Base-by-base conservation (phyloP, 148 eudicot species). In the Arctostaphylos glauca region DNA sequence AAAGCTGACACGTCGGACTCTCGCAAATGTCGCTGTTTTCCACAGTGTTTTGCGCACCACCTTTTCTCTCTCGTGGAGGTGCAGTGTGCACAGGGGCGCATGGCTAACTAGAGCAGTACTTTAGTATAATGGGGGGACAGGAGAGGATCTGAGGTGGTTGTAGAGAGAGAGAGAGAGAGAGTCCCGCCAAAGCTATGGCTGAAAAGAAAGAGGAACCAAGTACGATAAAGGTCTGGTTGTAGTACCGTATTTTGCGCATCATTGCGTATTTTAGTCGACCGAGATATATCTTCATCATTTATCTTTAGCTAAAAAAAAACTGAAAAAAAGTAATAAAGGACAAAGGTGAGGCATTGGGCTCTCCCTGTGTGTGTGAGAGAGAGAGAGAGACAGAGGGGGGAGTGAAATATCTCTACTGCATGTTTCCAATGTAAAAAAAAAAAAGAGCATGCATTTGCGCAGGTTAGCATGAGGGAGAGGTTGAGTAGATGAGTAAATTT, bases 1-100 rank as follows among this genome's bases (percentile, higher is more conserved):
- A 77, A 83, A 79, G 81, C 87, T 83, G 81, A 87, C 88, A 85
- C 89, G 87, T 87, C 75, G 85, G 91, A 83, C 89, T 81, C 89
- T 87, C 89, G 88, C 80, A 86, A 84, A 87, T 85, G 88, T 85
- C 87, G 89, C 85, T 89, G 86, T 84, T 84, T 52, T 18, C 21
- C 83, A 49, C 4, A 6, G 64, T 6, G 19, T 44, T 14, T 62
- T 23, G 5, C 68, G 46, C 49, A 48, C 67, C 81, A n/a, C 41
- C 3, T 70, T 15, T 2, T 3, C 6, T 64, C 47, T 23, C 70
- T 23, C 43, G 70, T 64, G 70, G 70, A 59, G 70, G 41, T 25
- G 43, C 70, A 64, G 68, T 21, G 68, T 6, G 21, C 68, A 62
- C 12, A 62, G 68, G 8, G 31, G 38, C 68, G 38, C 68, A 62